These are phyloP conservation scores for Fusarium sublunatum DNA, from an alignment of 2,329 filamentous ascomycete species.

Conservation along the genomic window DNA sequence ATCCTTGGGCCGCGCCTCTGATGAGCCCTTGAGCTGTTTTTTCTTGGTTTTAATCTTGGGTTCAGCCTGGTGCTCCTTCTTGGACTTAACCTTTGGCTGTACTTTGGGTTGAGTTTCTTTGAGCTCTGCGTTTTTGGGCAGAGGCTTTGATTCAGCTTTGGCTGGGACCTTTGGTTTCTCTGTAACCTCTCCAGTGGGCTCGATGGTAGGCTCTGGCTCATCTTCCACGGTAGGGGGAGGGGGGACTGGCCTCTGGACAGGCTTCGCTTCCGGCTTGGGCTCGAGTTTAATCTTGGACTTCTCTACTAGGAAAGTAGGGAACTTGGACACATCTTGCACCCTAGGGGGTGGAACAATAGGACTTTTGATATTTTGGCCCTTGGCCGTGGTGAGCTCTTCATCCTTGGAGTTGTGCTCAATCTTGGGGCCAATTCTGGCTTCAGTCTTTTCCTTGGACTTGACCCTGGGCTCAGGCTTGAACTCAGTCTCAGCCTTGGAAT, in stretches of 20 bases:
- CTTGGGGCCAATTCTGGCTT: neutral
- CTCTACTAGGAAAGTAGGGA: neutral
- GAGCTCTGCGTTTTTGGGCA: neutral
- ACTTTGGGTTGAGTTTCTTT: neutral
- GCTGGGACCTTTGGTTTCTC: neutral
- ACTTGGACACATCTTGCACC: neutral
- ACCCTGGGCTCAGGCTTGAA: neutral
- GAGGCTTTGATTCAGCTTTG: neutral
- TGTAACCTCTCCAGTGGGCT: neutral
- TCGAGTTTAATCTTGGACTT: neutral
- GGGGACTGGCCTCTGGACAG: neutral
- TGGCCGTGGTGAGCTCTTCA: neutral
- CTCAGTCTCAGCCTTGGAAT: neutral
- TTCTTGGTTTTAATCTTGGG: neutral
- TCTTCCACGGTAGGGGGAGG: slow-evolving; percentile 15
- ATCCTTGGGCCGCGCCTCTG: neutral
- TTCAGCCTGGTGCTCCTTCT: neutral
- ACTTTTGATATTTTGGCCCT: neutral
- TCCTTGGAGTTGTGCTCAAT: neutral
- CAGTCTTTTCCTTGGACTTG: neutral
- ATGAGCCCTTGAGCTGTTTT: neutral
- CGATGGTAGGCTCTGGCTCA: neutral
- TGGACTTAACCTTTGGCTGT: neutral
- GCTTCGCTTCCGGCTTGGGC: neutral
- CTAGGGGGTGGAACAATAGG: neutral